These are phyloP conservation scores for Curvularia sp. DNA, from an alignment of 2,329 filamentous ascomycete genomes.

Conservation along the genomic window DNA sequence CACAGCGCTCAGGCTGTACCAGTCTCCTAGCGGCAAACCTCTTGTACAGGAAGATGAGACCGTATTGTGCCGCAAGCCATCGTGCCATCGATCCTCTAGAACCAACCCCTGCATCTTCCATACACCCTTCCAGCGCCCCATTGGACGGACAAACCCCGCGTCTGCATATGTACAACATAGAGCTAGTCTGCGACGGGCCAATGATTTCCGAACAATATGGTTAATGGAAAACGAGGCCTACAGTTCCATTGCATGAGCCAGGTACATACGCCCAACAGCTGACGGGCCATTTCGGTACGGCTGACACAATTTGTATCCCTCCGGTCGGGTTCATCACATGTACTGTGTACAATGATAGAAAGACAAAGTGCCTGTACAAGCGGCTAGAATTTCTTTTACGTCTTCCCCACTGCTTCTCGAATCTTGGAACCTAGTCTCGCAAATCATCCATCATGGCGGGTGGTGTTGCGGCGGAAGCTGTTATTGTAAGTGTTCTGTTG, in stretches of 20 bases:
- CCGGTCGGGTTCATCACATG: background rate
- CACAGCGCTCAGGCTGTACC: background rate
- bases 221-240: slow-evolving; percentile 2
- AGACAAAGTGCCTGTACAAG: background rate
- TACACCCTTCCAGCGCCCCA: slow-evolving; percentile 1
- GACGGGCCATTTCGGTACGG: slow-evolving; percentile 4
- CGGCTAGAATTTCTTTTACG: background rate
- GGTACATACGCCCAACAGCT: slow-evolving; percentile 3
- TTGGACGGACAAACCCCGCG: background rate
- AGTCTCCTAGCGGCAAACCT: background rate
- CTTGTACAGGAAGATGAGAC: background rate
- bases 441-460: slow-evolving; percentile 11
- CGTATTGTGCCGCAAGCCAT: slow-evolving; percentile 2
- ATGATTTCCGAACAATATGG: slow-evolving; percentile 9
- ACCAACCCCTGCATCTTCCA: slow-evolving; percentile 5
- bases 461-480: slow-evolving; percentile 17
- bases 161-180: slow-evolving; percentile 8
- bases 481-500: slow-evolving; percentile 17
- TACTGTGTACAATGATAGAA: background rate
- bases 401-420: background rate
- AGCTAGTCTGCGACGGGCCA: background rate
- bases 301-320: slow-evolving; percentile 3
- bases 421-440: background rate
- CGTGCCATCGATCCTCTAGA: slow-evolving; percentile 2
- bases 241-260: slow-evolving; percentile 8